Percentiles rank a stretch among this genome's conserved stretches.
phyloP scores from a whole-genome alignment of 345 rosid species.

The Alliaria petiolata region DNA sequence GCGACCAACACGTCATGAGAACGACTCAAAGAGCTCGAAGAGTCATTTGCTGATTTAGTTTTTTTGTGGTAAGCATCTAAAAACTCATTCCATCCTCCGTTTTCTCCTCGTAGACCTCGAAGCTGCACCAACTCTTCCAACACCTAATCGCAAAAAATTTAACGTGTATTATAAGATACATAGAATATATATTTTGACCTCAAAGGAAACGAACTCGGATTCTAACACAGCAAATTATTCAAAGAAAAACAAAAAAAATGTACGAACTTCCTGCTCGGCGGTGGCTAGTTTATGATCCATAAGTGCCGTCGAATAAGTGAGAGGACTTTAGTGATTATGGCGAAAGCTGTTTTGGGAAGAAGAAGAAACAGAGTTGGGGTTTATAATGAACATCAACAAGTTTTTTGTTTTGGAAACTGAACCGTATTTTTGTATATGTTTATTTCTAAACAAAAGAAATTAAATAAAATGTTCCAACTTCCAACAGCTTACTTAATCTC shows the following conservation, averaged over 20 bases:
- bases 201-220: background rate
- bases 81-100: slow-evolving; percentile 66
- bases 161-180: background rate
- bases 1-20: slow-evolving; percentile 39
- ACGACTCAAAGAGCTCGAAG: slow-evolving; percentile 47
- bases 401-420: too few relatives aligned
- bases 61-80: slow-evolving; percentile 38
- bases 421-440: too few relatives aligned
- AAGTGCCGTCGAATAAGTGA: background rate
- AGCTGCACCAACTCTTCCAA: slow-evolving; percentile 55
- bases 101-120: slow-evolving; percentile 41
- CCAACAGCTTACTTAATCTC: too few relatives aligned
- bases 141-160: slow-evolving; percentile 31
- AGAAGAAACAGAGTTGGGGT: too few relatives aligned
- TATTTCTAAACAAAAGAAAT: too few relatives aligned
- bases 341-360: too few relatives aligned
- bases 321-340: too few relatives aligned
- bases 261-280: background rate
- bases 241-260: background rate
- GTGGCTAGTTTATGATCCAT: slow-evolving; percentile 7
- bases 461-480: too few relatives aligned
- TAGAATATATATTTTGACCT: background rate
- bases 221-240: too few relatives aligned
- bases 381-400: too few relatives aligned
- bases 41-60: slow-evolving; percentile 45